Conservation (phyloP, 345 rosid species). For the Boechera divaricarpa region DNA sequence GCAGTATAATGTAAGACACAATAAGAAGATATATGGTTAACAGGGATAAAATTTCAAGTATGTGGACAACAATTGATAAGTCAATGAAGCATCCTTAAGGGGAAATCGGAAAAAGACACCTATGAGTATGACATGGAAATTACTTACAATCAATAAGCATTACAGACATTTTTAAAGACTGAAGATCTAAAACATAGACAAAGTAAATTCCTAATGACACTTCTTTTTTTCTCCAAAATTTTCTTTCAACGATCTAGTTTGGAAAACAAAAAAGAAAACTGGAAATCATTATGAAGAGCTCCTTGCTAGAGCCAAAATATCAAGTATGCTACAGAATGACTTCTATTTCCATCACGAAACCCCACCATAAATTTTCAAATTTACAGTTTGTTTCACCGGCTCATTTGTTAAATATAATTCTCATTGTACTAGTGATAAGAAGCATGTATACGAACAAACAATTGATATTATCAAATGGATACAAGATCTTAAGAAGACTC, state of each 20-base stretch:
- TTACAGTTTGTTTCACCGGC: not conserved
- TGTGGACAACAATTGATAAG: conserved; percentile 17
- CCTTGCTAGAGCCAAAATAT: conserved; percentile 18
- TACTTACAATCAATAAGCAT: conserved; percentile 23
- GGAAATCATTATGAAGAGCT: not conserved
- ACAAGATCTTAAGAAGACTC: conserved; percentile 46
- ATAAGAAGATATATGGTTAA: conserved; percentile 16
- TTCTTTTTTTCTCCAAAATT: not conserved
- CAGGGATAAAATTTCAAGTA: conserved; percentile 7
- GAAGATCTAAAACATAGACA: conserved; percentile 19
- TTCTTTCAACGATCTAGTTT: conserved; percentile 2
- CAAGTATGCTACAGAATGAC: conserved; percentile 20
- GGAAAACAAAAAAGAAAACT: not conserved
- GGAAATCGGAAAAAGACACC: not conserved
- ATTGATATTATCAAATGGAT: conserved; percentile 32
- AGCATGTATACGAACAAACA: conserved; percentile 12
- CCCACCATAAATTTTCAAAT: conserved; percentile 14
- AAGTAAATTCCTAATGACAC: not conserved
- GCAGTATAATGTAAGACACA: conserved; percentile 10
- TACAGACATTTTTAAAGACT: conserved; percentile 9
- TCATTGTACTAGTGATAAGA: conserved; percentile 8
- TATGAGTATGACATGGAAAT: conserved; percentile 22
- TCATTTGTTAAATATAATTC: conserved; percentile 7
- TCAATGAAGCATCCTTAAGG: conserved; percentile 25
- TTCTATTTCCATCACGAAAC: conserved; percentile 3